These are phyloP conservation scores for Hortiboletus flavorubellus DNA, from an alignment of 768 basidiomycete species.

Conservation along the genomic window DNA sequence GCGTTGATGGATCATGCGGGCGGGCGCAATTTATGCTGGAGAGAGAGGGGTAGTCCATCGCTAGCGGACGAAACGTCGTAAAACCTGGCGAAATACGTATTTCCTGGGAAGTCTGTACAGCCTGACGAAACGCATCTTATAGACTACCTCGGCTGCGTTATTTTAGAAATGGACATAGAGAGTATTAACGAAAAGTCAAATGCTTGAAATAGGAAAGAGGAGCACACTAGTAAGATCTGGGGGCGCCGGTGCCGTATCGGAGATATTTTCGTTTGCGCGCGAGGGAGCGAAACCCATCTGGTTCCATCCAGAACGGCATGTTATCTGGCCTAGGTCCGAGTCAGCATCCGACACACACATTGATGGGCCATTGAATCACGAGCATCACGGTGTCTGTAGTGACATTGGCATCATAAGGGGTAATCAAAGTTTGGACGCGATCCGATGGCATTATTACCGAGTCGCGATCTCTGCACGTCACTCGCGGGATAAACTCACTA, in stretches of 20 bases:
- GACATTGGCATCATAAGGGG: slow-evolving; percentile 9
- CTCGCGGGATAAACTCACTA: slow-evolving; percentile 21
- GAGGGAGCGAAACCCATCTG: slow-evolving; percentile 12
- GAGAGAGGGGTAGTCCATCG: slow-evolving; percentile 20
- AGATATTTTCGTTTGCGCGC: slow-evolving; percentile 12
- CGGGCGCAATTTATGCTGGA: slow-evolving; percentile 30
- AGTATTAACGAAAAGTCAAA: slow-evolving; percentile 25
- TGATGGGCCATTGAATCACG: slow-evolving; percentile 1
- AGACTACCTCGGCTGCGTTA: slow-evolving; percentile 27
- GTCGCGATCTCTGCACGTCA: slow-evolving; percentile 13
- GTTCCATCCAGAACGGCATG: slow-evolving; percentile 12
- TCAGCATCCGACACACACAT: slow-evolving; percentile 6
- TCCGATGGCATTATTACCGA: slow-evolving; percentile 9
- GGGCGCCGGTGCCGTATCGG: slow-evolving; percentile 22
- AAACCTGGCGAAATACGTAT: slow-evolving; percentile 30
- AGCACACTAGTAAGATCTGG: slow-evolving; percentile 3
- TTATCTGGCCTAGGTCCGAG: slow-evolving; percentile 2
- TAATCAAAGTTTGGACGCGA: slow-evolving; percentile 22
- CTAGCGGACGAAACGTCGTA: slow-evolving; percentile 28
- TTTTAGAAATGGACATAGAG: slow-evolving; percentile 26
- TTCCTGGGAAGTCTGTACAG: slow-evolving; percentile 33
- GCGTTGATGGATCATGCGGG: not conserved
- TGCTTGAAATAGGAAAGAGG: slow-evolving; percentile 26
- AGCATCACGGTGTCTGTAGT: slow-evolving; percentile 15
- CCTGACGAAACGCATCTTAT: slow-evolving; percentile 22